phyloP scores from a whole-genome alignment of 306 rosid species.

The Acacia acuminata region DNA sequence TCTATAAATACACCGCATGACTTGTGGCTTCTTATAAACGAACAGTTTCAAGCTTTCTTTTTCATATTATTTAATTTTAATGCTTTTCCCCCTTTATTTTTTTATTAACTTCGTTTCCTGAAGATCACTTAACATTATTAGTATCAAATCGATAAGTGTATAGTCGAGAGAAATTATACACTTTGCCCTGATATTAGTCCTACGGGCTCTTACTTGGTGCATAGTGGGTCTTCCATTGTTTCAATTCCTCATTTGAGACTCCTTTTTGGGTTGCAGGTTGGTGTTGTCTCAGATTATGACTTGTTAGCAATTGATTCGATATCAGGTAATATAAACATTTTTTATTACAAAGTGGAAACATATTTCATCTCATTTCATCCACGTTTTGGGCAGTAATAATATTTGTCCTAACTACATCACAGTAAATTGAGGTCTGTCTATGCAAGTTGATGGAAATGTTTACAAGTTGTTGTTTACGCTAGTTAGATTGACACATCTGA shows the following conservation, averaged over 20 bases:
- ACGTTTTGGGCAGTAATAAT: neutral
- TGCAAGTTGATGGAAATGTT: constrained; percentile 21
- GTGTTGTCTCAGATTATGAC: constrained; percentile 96
- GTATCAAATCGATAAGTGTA: neutral
- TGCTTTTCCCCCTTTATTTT: neutral
- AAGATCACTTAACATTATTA: neutral
- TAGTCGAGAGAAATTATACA: neutral
- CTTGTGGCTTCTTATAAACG: neutral
- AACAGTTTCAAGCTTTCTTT: neutral
- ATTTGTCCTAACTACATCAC: neutral
- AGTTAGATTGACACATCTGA: neutral
- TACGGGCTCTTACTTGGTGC: neutral
- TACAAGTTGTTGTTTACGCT: neutral
- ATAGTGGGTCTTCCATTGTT: constrained; percentile 20
- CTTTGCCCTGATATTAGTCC: neutral
- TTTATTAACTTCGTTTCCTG: neutral
- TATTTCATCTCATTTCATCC: neutral
- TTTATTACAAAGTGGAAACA: neutral
- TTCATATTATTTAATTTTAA: neutral
- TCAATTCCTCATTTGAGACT: constrained; percentile 24
- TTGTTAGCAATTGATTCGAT: constrained; percentile 90
- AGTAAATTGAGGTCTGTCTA: neutral
- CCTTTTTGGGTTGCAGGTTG: constrained; percentile 63
- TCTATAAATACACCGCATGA: neutral
- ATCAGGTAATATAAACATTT: constrained; percentile 59